A percentile compares a stretch with the other conserved stretches of the same genome.
Evolutionary conservation across 140 eudicot genomes (phyloP).

Genomic region (Bidens hawaiensis): DNA sequence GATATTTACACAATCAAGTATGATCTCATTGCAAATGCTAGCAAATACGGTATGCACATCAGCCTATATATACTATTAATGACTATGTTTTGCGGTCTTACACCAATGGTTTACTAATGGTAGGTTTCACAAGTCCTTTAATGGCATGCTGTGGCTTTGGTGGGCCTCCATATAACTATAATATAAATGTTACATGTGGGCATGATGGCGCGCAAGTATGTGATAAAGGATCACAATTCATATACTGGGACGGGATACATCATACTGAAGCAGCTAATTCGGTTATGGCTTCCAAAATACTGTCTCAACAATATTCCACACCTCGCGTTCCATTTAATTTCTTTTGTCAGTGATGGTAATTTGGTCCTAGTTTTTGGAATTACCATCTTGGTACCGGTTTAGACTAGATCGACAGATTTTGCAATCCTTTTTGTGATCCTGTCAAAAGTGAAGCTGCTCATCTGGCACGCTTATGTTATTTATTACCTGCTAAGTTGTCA

Average conservation of each 20-base stretch:
- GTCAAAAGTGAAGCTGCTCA: too few relatives aligned
- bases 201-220: conserved; percentile 54
- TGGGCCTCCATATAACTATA: conserved; percentile 89
- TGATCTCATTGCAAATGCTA: conserved; percentile 68
- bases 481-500: too few relatives aligned
- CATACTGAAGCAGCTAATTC: conserved; percentile 81
- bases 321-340: conserved; percentile 66
- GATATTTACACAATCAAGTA: conserved; percentile 77
- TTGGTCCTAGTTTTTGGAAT: background rate
- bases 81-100: background rate
- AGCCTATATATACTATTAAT: background rate
- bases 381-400: background rate
- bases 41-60: conserved; percentile 54
- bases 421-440: too few relatives aligned
- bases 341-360: conserved; percentile 52
- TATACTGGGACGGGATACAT: conserved; percentile 90
- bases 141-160: conserved; percentile 91
- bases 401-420: background rate
- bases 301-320: conserved; percentile 58
- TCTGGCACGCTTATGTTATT: too few relatives aligned
- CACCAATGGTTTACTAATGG: background rate
- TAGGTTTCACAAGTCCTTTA: conserved; percentile 72
- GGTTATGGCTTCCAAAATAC: conserved; percentile 61
- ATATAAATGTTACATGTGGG: conserved; percentile 56
- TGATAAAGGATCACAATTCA: conserved; percentile 40